Conservation (phyloP, 139 green algal genomes). For the Chlorella sp. region DNA sequence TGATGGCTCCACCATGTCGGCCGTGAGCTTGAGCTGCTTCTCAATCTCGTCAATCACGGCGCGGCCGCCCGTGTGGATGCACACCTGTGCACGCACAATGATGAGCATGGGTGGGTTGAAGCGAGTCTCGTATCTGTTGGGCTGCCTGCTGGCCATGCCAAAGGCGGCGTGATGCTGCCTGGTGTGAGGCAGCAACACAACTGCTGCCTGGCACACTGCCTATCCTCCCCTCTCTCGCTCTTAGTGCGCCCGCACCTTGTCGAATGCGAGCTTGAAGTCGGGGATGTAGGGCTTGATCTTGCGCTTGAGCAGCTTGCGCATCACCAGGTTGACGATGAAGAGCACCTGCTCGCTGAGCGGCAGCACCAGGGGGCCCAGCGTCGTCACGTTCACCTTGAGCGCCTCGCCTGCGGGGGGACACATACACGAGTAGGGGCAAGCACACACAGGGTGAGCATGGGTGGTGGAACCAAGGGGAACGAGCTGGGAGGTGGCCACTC, state of each 20-base stretch:
- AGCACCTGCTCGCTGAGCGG: constrained; percentile 89
- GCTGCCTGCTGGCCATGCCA: too few relatives aligned
- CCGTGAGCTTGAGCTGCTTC: constrained; percentile 74
- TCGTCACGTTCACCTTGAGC: constrained; percentile 90
- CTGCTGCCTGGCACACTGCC: too few relatives aligned
- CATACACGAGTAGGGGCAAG: too few relatives aligned
- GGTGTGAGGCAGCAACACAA: too few relatives aligned
- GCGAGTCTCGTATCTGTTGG: too few relatives aligned
- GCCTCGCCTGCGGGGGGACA: constrained; percentile 32
- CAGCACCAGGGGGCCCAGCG: constrained; percentile 90
- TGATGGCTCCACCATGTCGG: constrained; percentile 60
- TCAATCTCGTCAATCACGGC: constrained; percentile 95
- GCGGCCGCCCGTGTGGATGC: constrained; percentile 94
- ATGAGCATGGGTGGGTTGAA: too few relatives aligned
- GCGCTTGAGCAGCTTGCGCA: constrained; percentile 50
- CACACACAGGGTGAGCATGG: too few relatives aligned
- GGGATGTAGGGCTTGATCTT: constrained; percentile 85
- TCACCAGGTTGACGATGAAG: constrained; percentile 88
- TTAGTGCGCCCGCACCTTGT: constrained; percentile 45
- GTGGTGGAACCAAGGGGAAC: too few relatives aligned
- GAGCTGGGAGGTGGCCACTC: too few relatives aligned
- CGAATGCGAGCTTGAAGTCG: constrained; percentile 96
- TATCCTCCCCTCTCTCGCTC: too few relatives aligned
- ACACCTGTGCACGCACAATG: too few relatives aligned
- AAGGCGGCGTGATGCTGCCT: too few relatives aligned